Evolutionary conservation across 176 grass and related monocot genomes (phyloP).

Genomic region (Cymbopogon citratus): DNA sequence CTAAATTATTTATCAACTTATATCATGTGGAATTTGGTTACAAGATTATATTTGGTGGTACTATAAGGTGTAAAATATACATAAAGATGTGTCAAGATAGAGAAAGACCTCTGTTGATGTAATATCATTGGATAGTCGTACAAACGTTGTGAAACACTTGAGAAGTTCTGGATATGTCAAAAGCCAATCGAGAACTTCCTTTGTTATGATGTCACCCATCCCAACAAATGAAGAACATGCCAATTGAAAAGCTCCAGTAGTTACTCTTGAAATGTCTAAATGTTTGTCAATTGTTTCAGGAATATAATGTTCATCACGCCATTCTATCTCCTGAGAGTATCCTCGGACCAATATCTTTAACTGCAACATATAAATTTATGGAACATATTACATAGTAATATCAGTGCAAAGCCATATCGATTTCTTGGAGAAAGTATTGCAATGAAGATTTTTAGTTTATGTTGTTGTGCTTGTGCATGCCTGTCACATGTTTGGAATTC

Average conservation of each 20-base stretch:
- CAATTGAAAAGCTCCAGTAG: not conserved
- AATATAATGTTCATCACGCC: conserved; percentile 6
- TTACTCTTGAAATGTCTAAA: not conserved
- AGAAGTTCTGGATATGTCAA: not conserved
- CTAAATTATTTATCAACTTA: not conserved
- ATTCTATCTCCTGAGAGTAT: not conserved
- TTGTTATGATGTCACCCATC: not conserved
- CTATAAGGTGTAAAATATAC: not conserved
- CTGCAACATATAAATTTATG: not conserved
- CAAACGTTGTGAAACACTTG: not conserved
- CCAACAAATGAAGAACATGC: conserved; percentile 6
- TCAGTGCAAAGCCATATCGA: not conserved
- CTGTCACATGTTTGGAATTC: not conserved
- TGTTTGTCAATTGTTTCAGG: conserved; percentile 15
- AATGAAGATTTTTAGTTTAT: not conserved
- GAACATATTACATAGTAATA: not conserved
- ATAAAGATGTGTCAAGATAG: not conserved
- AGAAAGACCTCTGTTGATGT: conserved; percentile 10
- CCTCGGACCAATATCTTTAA: not conserved
- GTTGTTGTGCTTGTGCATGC: not conserved
- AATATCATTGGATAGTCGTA: conserved; percentile 14
- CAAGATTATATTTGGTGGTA: not conserved
- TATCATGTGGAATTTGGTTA: not conserved
- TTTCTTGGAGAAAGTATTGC: not conserved
- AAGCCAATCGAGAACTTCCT: not conserved